Evolutionary conservation across 176 grass and related monocot species (phyloP).

Genomic region (Avena eriantha): DNA sequence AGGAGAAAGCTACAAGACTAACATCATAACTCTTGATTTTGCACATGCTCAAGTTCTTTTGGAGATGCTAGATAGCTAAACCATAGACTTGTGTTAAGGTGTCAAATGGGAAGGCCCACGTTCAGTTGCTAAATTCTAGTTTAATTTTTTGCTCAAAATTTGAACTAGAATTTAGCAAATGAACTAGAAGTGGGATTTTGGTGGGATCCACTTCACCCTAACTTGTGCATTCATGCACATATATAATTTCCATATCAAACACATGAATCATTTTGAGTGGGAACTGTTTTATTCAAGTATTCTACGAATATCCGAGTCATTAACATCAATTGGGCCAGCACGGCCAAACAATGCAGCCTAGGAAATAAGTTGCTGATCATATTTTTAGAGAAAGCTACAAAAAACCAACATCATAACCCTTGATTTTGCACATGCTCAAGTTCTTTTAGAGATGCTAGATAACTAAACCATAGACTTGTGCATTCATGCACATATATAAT

Average conservation of each 20-base stretch:
- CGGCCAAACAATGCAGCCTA: constrained; percentile 41
- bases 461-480: background rate
- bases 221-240: background rate
- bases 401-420: background rate
- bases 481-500: background rate
- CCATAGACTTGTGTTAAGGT: no score
- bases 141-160: no score
- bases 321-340: constrained; percentile 40
- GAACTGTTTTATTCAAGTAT: constrained; percentile 42
- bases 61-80: background rate
- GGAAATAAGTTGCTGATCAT: background rate
- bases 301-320: constrained; percentile 39
- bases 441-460: background rate
- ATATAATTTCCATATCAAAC: background rate
- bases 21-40: background rate
- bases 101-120: no score
- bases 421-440: background rate
- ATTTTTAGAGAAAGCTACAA: background rate
- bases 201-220: no score
- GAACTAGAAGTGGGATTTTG: no score
- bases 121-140: no score
- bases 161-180: no score
- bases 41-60: background rate
- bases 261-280: background rate
- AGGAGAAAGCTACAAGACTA: background rate